Base-by-base conservation (phyloP, 371 early-diverging fungal genomes). In the Rhizopus microsporus region DNA sequence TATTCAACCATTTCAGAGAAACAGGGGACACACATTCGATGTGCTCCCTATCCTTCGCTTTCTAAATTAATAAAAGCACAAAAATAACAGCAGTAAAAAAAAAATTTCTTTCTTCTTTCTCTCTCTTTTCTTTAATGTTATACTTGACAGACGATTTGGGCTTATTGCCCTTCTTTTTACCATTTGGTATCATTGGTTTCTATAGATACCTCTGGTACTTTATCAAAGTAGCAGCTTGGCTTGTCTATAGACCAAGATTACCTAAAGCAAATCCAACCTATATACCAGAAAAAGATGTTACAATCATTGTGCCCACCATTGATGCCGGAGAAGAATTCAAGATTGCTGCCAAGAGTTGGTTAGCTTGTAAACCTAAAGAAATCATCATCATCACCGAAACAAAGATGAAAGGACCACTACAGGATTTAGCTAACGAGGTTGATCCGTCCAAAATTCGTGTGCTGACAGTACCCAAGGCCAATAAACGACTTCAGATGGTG, bases 281-380 rank as follows among this genome's bases (percentile, higher is more conserved):
- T 59, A 61, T 62, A 5, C 46, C 81, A 9, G 74, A 81, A 50
- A 67, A 69, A 62, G 88, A 89, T 62, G 90, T 88, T 10, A 89
- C 88, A 45, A 87, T 89, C 59, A 72, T 88, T 48, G 88, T 89
- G 6, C 88, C 88, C 1, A 89, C 90, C 38, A 89, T 89, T 59
- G 90, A 89, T 68, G 87, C 88, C 4, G 88, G 90, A 56, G 87
- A 85, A 54, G 88, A 88, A 65, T 87, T 88, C 63, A 81, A 80
- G 51, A 75, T 83, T 54, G 90, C 88, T 1, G 79, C 88, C 1
- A 67, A 66, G 15, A 84, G 85, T 8, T 89, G 90, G 90, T 66
- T 89, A 16, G 80, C 71, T 23, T 81, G 79, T 62, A 74, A 85
- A 16, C 90, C 90, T 5, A 84, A 78, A 58, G 84, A 88, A 54